A percentile compares a stretch with the other conserved stretches of the same genome.
Evolutionary conservation across 768 basidiomycete species (phyloP).

Genomic region (Rhodotorula kratochvilovae): DNA sequence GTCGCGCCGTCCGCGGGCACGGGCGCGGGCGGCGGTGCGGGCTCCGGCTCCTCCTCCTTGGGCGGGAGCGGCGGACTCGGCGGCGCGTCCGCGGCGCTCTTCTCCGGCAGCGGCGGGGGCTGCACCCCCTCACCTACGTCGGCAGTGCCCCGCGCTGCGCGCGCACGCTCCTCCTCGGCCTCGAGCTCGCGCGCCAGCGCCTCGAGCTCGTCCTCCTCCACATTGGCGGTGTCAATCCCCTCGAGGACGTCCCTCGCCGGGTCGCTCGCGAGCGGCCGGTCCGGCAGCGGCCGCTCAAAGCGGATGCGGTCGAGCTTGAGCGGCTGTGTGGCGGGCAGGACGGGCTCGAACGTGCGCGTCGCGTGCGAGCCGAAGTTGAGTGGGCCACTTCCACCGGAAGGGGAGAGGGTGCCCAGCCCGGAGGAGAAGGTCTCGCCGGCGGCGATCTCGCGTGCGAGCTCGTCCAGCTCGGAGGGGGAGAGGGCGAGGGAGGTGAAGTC

Average conservation of each 20-base stretch:
- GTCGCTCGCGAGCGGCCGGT: conserved; percentile 28
- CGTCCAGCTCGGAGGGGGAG: conserved; percentile 26
- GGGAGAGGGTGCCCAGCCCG: not conserved
- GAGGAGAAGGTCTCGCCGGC: conserved; percentile 16
- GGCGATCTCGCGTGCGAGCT: conserved; percentile 21
- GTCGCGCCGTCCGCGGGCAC: not conserved
- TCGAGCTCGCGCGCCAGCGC: conserved; percentile 27
- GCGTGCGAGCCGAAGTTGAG: conserved; percentile 18
- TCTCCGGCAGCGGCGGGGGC: conserved; percentile 8
- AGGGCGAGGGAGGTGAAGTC: conserved; percentile 36
- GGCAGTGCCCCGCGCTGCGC: too few species aligned
- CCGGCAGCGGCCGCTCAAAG: conserved; percentile 15
- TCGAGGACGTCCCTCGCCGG: conserved; percentile 16
- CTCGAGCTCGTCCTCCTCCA: conserved; percentile 28
- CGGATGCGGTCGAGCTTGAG: conserved; percentile 25
- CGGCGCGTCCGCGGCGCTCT: not conserved
- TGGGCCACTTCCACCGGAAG: not conserved
- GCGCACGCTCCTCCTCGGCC: conserved; percentile 22
- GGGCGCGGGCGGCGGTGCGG: too few species aligned
- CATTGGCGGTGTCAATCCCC: conserved; percentile 17
- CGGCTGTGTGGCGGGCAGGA: conserved; percentile 7
- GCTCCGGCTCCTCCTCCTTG: too few species aligned
- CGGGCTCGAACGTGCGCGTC: conserved; percentile 15
- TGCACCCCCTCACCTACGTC: too few species aligned
- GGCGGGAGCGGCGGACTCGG: not conserved